A percentile compares a stretch with the other conserved stretches of the same genome.
Conservation (phyloP, 345 rosid species). For the Melaleuca quinquenervia region DNA sequence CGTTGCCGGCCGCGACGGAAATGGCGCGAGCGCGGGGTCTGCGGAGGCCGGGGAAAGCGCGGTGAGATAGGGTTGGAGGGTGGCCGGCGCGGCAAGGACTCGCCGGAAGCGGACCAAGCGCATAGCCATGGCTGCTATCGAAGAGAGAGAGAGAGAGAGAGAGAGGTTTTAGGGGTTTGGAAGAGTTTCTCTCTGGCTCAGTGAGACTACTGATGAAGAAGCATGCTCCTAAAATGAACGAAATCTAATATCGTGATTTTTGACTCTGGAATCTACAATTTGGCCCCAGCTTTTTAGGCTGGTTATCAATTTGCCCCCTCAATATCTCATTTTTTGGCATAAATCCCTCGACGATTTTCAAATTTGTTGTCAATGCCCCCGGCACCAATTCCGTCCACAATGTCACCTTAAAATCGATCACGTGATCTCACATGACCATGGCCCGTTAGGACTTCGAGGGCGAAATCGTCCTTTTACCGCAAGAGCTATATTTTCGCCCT, state of each 20-base stretch:
- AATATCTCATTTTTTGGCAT: neutral
- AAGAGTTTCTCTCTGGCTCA: neutral
- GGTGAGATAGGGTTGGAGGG: constrained; percentile 16
- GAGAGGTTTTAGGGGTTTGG: neutral
- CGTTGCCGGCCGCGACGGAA: neutral
- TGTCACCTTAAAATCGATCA: neutral
- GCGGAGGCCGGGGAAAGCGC: neutral
- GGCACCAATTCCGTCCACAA: fast-evolving
- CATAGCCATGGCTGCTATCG: constrained; percentile 13
- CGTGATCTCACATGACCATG: neutral
- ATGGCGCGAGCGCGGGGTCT: neutral
- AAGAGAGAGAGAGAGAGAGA: neutral
- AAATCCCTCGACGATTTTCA: neutral
- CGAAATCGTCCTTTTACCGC: neutral
- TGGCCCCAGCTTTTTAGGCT: neutral
- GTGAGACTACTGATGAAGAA: neutral
- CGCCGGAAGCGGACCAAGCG: constrained; percentile 55
- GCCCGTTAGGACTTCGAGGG: neutral
- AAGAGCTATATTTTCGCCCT: neutral
- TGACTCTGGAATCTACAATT: neutral
- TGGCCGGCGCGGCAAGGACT: constrained; percentile 14
- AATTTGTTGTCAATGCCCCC: neutral
- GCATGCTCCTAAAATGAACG: neutral
- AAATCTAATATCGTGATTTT: neutral
- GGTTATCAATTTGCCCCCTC: neutral